These are phyloP conservation scores for Carex littledalei DNA, from an alignment of 176 grass and related monocot genomes.

Conservation along the genomic window DNA sequence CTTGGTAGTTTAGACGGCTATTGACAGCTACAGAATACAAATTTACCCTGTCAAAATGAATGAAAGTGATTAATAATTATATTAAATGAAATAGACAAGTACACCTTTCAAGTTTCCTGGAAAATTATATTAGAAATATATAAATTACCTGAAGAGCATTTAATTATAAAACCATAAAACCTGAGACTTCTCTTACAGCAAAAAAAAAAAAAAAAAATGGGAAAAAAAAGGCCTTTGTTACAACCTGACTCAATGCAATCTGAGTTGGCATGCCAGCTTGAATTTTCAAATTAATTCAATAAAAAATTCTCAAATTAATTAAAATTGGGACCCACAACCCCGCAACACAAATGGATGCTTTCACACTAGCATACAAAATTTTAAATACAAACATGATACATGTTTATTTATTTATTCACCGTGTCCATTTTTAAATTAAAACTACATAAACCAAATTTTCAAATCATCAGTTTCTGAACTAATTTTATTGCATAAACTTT, in stretches of 20 bases:
- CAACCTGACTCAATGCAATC: background rate
- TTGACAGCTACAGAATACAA: background rate
- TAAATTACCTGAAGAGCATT: background rate
- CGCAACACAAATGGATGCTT: background rate
- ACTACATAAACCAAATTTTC: too few relatives aligned
- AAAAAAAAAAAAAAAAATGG: background rate
- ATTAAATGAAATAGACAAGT: background rate
- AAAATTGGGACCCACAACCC: background rate
- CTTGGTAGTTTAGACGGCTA: too few relatives aligned
- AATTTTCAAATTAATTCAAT: background rate
- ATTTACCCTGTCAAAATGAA: too few relatives aligned
- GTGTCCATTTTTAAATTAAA: too few relatives aligned
- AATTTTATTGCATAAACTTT: background rate
- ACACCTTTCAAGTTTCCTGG: background rate
- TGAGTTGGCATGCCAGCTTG: background rate
- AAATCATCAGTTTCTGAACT: too few relatives aligned
- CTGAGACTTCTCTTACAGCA: background rate
- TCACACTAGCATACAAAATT: background rate
- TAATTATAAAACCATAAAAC: background rate
- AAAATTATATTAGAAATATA: background rate
- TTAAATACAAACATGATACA: background rate
- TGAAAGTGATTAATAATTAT: background rate
- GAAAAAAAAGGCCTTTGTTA: background rate
- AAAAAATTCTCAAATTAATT: background rate
- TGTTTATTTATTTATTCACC: background rate